Evolutionary conservation across 768 basidiomycete species (phyloP).

Genomic region (Hemileccinum impolitum): DNA sequence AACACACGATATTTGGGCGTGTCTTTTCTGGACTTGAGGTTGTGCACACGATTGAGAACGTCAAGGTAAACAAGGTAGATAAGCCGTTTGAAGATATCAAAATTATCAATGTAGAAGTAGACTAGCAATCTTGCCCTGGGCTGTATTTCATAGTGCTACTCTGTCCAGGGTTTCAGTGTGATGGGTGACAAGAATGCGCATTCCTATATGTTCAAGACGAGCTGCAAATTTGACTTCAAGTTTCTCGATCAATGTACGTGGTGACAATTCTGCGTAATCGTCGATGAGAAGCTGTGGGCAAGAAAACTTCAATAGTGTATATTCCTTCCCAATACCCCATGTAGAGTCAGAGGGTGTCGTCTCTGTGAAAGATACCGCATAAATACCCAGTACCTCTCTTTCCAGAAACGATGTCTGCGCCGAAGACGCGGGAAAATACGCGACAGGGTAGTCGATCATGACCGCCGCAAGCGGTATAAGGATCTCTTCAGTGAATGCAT

Average conservation of each 20-base stretch:
- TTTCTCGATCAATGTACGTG: constrained; percentile 23
- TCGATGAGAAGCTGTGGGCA: constrained; percentile 39
- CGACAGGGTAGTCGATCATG: constrained; percentile 60
- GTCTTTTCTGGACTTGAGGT: constrained; percentile 86
- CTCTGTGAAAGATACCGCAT: constrained; percentile 31
- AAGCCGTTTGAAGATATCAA: constrained; percentile 95
- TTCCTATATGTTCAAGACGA: constrained; percentile 27
- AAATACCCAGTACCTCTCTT: constrained; percentile 47
- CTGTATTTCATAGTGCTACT: constrained; percentile 41
- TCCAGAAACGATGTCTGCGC: constrained; percentile 40
- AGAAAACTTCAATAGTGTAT: constrained; percentile 55
- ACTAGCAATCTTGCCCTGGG: constrained; percentile 35
- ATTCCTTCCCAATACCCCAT: constrained; percentile 12
- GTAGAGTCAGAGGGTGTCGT: not conserved
- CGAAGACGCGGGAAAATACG: constrained; percentile 46
- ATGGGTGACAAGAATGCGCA: constrained; percentile 28
- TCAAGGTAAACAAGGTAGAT: constrained; percentile 78
- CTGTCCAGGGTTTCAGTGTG: constrained; percentile 40
- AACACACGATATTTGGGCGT: constrained; percentile 91
- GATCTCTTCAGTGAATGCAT: constrained; percentile 20
- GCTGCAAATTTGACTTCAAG: constrained; percentile 35
- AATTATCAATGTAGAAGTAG: constrained; percentile 75
- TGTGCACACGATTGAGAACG: constrained; percentile 88
- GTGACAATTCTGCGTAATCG: constrained; percentile 12
- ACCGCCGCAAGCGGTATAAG: constrained; percentile 55